A percentile compares a stretch with the other conserved stretches of the same genome.
Conservation (phyloP, 352 stramenopile species). For the Phytopythium ostracodes region DNA sequence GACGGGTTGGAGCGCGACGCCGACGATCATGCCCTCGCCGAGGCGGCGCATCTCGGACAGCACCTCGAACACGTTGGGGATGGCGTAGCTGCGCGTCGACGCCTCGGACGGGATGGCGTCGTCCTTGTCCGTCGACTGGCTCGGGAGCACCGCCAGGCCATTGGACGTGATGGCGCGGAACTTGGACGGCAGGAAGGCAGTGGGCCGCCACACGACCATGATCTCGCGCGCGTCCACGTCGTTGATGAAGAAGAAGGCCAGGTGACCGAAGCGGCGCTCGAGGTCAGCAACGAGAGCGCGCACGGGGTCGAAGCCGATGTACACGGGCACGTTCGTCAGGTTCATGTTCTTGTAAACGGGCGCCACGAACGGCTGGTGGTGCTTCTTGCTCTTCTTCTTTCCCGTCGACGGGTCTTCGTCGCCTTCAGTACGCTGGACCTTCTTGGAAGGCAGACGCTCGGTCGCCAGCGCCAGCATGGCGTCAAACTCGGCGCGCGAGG, state of each 20-base stretch:
- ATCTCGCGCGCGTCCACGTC: constrained; percentile 58
- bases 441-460: constrained; percentile 58
- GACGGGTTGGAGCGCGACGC: constrained; percentile 54
- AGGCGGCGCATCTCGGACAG: constrained; percentile 72
- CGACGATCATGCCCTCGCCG: constrained; percentile 55
- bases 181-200: constrained; percentile 72
- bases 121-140: constrained; percentile 16
- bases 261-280: constrained; percentile 47
- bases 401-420: background rate
- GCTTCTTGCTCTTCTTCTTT: constrained; percentile 48
- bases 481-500: constrained; percentile 60
- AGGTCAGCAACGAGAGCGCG: constrained; percentile 59
- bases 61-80: constrained; percentile 78
- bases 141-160: constrained; percentile 52
- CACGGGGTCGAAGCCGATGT: constrained; percentile 75
- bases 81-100: constrained; percentile 30
- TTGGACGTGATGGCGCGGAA: constrained; percentile 78
- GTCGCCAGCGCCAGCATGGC: constrained; percentile 45
- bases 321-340: constrained; percentile 50
- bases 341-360: constrained; percentile 89
- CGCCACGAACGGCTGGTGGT: constrained; percentile 48
- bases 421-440: constrained; percentile 27
- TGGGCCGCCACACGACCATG: constrained; percentile 74
- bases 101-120: constrained; percentile 8
- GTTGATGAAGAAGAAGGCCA: constrained; percentile 82